Evolutionary conservation across 2,329 filamentous ascomycete species (phyloP).

Genomic region (Stemphylium beticola): DNA sequence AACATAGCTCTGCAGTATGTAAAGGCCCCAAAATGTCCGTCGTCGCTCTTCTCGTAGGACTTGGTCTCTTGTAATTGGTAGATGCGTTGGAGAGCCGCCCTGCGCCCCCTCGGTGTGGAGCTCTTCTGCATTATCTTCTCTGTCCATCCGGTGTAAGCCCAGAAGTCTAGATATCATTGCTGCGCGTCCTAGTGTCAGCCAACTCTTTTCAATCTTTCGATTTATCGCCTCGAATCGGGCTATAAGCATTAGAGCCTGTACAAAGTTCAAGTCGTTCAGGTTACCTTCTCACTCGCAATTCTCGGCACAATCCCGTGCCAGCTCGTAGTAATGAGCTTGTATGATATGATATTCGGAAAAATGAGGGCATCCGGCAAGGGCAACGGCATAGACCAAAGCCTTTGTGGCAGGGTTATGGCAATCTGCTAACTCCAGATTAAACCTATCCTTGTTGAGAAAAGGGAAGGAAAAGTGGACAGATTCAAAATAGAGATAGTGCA

Average conservation of each 20-base stretch:
- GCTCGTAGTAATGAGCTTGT: neutral
- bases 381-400: constrained; percentile 3
- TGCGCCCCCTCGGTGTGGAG: neutral
- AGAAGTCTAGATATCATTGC: constrained; percentile 5
- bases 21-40: constrained; percentile 5
- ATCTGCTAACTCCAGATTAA: neutral
- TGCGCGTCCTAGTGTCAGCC: constrained; percentile 2
- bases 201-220: constrained; percentile 2
- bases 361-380: constrained; percentile 1
- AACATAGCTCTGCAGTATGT: constrained; percentile 6
- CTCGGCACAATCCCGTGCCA: neutral
- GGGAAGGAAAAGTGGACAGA: neutral
- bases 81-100: neutral
- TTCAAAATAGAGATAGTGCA: neutral
- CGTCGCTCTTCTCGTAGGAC: constrained; percentile 3
- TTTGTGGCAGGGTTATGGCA: neutral
- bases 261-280: neutral
- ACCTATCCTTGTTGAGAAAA: constrained; percentile 1
- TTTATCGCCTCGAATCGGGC: constrained; percentile 1
- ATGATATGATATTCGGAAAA: neutral
- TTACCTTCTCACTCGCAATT: neutral
- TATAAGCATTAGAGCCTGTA: neutral
- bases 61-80: neutral
- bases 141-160: neutral
- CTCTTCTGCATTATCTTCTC: neutral